Evolutionary conservation across 257 asterid genomes (phyloP).

Genomic region (Ocimum tenuiflorum): DNA sequence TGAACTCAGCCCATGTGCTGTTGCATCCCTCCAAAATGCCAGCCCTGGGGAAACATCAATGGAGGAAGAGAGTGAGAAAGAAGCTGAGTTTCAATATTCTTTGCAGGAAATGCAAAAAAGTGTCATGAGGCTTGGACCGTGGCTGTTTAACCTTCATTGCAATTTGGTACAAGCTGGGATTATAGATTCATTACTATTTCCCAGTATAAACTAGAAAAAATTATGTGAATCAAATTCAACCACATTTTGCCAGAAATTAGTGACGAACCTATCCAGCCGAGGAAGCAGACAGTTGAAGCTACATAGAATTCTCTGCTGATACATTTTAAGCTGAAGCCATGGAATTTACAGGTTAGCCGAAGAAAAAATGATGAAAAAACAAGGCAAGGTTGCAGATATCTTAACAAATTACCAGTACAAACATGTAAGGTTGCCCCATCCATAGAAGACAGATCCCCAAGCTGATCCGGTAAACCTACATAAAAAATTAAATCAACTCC

Average conservation of each 20-base stretch:
- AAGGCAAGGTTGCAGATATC: neutral
- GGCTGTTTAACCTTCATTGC: neutral
- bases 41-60: constrained; percentile 37
- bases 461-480: constrained; percentile 88
- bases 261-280: constrained; percentile 62
- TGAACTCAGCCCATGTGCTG: constrained; percentile 56
- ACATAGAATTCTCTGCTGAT: constrained; percentile 68
- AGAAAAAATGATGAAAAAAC: neutral
- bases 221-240: neutral
- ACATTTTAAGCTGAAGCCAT: constrained; percentile 47
- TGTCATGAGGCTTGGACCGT: too few species aligned
- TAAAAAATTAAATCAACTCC: constrained; percentile 3
- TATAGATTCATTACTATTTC: neutral
- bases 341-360: neutral
- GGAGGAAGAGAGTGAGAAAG: too few species aligned
- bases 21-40: constrained; percentile 69
- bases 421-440: constrained; percentile 97
- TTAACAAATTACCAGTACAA: constrained; percentile 54
- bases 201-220: neutral
- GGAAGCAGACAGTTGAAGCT: constrained; percentile 58
- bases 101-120: too few species aligned
- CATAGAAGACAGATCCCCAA: constrained; percentile 77
- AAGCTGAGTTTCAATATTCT: too few species aligned
- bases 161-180: neutral
- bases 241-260: neutral